Evolutionary conservation across 2,329 filamentous ascomycete genomes (phyloP).

Genomic region (Hypoxylon sp.): DNA sequence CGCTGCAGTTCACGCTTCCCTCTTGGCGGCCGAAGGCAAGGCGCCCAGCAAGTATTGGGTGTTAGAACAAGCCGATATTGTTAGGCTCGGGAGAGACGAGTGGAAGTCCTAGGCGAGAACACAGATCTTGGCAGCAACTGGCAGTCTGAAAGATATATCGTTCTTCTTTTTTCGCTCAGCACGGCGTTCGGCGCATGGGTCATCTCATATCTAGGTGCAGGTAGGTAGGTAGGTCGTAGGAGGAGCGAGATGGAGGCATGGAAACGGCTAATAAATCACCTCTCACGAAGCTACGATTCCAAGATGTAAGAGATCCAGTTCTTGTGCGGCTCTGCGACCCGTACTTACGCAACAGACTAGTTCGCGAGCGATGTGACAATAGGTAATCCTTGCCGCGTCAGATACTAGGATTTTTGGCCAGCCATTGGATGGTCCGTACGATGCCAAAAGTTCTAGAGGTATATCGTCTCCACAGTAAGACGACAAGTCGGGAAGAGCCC

Average conservation of each 20-base stretch:
- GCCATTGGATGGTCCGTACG: slow-evolving; percentile 9
- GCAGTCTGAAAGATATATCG: neutral
- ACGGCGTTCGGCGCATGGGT: slow-evolving; percentile 19
- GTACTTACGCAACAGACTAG: neutral
- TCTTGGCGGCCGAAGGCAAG: slow-evolving; percentile 69
- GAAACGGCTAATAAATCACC: neutral
- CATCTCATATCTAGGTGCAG: neutral
- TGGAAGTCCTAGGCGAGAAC: slow-evolving; percentile 55
- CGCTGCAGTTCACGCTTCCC: slow-evolving; percentile 72
- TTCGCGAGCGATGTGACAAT: neutral
- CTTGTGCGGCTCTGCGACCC: slow-evolving; percentile 8
- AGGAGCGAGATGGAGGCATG: neutral
- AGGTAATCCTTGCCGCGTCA: neutral
- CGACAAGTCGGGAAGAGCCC: neutral
- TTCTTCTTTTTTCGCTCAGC: neutral
- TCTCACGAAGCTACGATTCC: neutral
- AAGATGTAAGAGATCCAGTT: neutral
- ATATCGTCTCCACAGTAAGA: slow-evolving; percentile 6
- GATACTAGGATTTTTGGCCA: neutral
- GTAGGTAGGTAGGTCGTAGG: too few relatives aligned
- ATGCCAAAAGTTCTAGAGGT: neutral
- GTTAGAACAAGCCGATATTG: slow-evolving; percentile 70
- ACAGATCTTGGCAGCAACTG: neutral
- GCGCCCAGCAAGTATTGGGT: slow-evolving; percentile 72
- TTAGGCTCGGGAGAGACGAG: slow-evolving; percentile 74